Base-by-base conservation (phyloP, 2,329 filamentous ascomycete species). In the Pseudogymnoascus sp. region DNA sequence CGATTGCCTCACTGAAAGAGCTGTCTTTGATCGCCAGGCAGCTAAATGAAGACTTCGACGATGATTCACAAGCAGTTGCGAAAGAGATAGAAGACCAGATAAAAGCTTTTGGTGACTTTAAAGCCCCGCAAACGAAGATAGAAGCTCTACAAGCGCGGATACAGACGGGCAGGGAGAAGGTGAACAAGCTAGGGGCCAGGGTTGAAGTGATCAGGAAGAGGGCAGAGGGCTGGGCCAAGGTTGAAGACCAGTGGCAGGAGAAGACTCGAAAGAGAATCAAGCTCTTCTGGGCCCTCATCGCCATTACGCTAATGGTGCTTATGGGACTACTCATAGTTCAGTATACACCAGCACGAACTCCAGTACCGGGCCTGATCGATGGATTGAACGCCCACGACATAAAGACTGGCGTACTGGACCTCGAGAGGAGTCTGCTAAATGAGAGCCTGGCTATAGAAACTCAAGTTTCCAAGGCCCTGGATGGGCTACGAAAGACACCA, bases 191-290 rank as follows among this genome's bases (percentile, higher is more conserved):
- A 38, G 85, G 85, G 64, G 79, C 78, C 47, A 80, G 89, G 59
- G 83, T 93, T 2, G 85, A 87, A 61, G 75, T 79, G 13, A 87
- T 90, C 11, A 80, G 84, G 60, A 76, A 81, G 63, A 80, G 84
- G 6, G 84, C 93, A 13, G 86, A 89, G 71, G 77, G 78, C 29
- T 90, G 88, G 81, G 87, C 90, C 72, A 80, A 79, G 63, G 81
- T 83, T 1, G 89, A 92, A 73, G 79, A 77, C 59, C 83, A 86
- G 69, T 88, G 86, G 80, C 84, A 89, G 74, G 85, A 88, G 69
- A 84, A 79, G 69, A 89, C 86, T n/a, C 78, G 85, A 65, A 80
- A 77, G 71, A 81, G 86, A 60, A 76, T 90, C 66, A 84, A 82
- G 67, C 79, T 82, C 19, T 76, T 88, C 56, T 90, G 87, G 86